Evolutionary conservation across 2,329 filamentous ascomycete species (phyloP).

Genomic region (Pezicula radicicola): DNA sequence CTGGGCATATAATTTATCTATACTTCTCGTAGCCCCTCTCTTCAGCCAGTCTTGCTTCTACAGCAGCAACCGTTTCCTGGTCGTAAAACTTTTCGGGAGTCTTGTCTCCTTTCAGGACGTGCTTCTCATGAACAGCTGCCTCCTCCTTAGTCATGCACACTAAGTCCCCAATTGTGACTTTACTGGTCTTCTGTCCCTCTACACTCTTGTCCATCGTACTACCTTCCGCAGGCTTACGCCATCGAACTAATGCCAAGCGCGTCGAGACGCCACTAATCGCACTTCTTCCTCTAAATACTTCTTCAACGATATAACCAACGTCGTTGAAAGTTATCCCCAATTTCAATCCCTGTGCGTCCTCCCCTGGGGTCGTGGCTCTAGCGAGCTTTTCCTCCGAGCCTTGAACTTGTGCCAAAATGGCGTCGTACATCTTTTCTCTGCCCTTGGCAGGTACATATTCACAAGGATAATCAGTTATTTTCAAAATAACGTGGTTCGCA

Average conservation of each 20-base stretch:
- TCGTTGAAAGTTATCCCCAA: constrained; percentile 77
- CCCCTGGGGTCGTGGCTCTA: constrained; percentile 43
- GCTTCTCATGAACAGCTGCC: constrained; percentile 72
- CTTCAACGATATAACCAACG: constrained; percentile 84
- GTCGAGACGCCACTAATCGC: constrained; percentile 79
- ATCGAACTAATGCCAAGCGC: constrained; percentile 75
- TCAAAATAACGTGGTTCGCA: constrained; percentile 89
- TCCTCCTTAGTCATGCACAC: constrained; percentile 96
- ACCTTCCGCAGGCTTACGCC: constrained; percentile 61
- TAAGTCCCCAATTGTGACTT: constrained; percentile 65
- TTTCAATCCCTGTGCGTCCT: constrained; percentile 64
- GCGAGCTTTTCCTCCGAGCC: constrained; percentile 71
- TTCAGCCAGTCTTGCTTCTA: constrained; percentile 66
- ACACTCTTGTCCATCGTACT: constrained; percentile 59
- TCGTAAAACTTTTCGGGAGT: constrained; percentile 72
- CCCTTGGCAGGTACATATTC: constrained; percentile 80
- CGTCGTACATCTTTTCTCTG: constrained; percentile 89
- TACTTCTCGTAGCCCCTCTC: constrained; percentile 59
- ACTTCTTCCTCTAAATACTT: constrained; percentile 82
- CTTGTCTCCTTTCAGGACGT: constrained; percentile 70
- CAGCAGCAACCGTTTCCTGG: constrained; percentile 58
- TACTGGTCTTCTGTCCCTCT: constrained; percentile 75
- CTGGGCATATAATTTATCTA: constrained; percentile 30
- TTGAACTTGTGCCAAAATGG: constrained; percentile 73
- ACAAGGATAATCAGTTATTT: constrained; percentile 76